phyloP scores from a whole-genome alignment of 306 rosid species.

The Begonia masoniana region DNA sequence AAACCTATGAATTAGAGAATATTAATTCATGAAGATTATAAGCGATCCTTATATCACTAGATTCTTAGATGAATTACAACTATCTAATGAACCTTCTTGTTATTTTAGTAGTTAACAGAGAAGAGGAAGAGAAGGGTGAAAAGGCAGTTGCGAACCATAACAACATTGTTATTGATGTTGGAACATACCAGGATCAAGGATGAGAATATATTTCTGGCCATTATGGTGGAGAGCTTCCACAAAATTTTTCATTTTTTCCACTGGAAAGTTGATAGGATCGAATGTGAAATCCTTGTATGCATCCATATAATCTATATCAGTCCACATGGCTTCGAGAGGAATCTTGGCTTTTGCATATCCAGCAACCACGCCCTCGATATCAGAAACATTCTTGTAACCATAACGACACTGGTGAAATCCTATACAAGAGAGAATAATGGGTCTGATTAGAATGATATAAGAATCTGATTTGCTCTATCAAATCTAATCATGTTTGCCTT shows the following conservation, averaged over 20 bases:
- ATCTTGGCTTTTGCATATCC: slow-evolving; percentile 55
- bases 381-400: slow-evolving; percentile 69
- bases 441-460: neutral
- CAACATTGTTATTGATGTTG: slow-evolving; percentile 3
- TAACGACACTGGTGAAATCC: slow-evolving; percentile 86
- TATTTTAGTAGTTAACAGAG: no score
- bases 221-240: slow-evolving; percentile 49
- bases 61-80: no score
- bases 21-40: no score
- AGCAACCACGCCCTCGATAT: slow-evolving; percentile 48
- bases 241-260: slow-evolving; percentile 44
- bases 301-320: slow-evolving; percentile 95
- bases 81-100: no score
- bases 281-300: slow-evolving; percentile 72
- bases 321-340: slow-evolving; percentile 93
- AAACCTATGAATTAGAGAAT: neutral
- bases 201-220: slow-evolving; percentile 70
- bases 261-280: slow-evolving; percentile 74
- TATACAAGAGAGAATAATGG: slow-evolving; percentile 8
- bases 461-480: neutral
- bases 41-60: no score
- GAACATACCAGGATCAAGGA: slow-evolving; percentile 66
- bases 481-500: no score
- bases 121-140: neutral
- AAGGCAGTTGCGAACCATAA: neutral